Evolutionary conservation across 2,329 filamentous ascomycete species (phyloP), one percentile per base, ranked within the genome.

Genomic region (Madurella fahalii): DNA sequence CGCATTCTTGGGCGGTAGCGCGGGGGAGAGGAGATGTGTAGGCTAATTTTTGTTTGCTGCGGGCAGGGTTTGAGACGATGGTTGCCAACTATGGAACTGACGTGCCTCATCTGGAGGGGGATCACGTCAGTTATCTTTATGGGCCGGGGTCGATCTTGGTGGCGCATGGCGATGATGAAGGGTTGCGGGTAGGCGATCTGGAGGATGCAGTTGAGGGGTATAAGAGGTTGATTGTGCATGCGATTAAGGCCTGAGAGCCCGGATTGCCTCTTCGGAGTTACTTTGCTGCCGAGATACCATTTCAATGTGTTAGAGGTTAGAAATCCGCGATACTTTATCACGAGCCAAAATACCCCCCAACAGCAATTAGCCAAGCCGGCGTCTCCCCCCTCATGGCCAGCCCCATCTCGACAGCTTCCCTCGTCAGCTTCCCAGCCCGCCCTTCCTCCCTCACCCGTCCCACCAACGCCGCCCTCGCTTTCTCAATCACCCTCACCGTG

Each of bases 1-100:
- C 25, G 25, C 25, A 25, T 25, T 25, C 25, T 25, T 25, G 25
- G 25, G 25, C 25, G 4, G 25, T n/a, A n/a, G 25, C 4, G 7
- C 7, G 4, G 25, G 25, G 25, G 7, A 7, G 25, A 25, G 25
- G 25, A 7, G 25, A 7, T 25, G 25, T 7, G 25, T 32, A 12
- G 16, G 40, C 31, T 48, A 52, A 55, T 30, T 5, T 18, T 7
- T 25, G 3, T 3, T 25, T 25, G 25, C 7, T 25, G 25, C 7
- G 5, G n/a, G 4, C 31, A 83, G 82, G 88, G 0, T 96, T 97
- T 59, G 84, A 94, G n/a, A 85, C 81, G 0, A 83, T 87, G 47
- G 85, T 88, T 0, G 89, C 92, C 44, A 96, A 95, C 68, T 97
- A 97, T 66, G 93, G 92, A 11, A 97, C 94, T 1, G 93, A 97